Evolutionary conservation across 2,329 filamentous ascomycete genomes (phyloP), one percentile per base, ranked within the genome.

Genomic region (Aspergillus fructus): DNA sequence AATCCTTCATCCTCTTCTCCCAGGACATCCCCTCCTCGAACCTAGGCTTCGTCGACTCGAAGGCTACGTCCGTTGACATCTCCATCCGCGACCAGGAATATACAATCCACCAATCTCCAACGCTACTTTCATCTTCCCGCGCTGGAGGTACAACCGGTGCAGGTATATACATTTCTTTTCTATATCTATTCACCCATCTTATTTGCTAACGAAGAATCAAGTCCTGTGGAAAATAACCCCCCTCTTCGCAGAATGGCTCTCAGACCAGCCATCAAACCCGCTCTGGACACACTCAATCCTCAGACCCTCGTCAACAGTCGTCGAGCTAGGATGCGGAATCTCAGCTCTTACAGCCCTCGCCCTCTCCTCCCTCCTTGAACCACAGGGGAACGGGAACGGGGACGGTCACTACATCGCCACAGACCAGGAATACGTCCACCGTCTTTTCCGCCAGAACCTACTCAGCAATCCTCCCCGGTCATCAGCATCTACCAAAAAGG

Each of bases 141-240:
- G 82, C 85, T 27, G 87, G 83, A 12, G 89, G 89, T 1, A 92
- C 89, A 1, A 92, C 89, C 1, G 88, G 89, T 46, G 89, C 89
- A 68, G 85, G 83, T 85, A 72, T 45, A 67, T 15, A 15, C 4
- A 8, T 34, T n/a, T n/a, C n/a, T n/a, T n/a, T n/a, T n/a, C n/a
- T 2, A 24, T 12, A 37, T 13, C 24, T 24, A 24, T 15, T n/a
- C 15, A 45, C 27, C 3, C 27, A 27, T 21, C 4, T 21, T 9
- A 1, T 9, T 8, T 17, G 15, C 13, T 27, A 15, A 27, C 8
- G 5, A 27, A 30, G 39, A 47, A 46, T 42, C 49, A 57, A 89
- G 92, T 96, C 17, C 80, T 97, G 8, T 99, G 94, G 94, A 92
- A 90, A 74, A 89, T 96, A 64, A 93, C 91, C 0, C 91, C 93